A percentile compares a stretch with the other conserved stretches of the same genome.
Evolutionary conservation across 345 rosid genomes (phyloP).

Genomic region (Gossypium anomalum): DNA sequence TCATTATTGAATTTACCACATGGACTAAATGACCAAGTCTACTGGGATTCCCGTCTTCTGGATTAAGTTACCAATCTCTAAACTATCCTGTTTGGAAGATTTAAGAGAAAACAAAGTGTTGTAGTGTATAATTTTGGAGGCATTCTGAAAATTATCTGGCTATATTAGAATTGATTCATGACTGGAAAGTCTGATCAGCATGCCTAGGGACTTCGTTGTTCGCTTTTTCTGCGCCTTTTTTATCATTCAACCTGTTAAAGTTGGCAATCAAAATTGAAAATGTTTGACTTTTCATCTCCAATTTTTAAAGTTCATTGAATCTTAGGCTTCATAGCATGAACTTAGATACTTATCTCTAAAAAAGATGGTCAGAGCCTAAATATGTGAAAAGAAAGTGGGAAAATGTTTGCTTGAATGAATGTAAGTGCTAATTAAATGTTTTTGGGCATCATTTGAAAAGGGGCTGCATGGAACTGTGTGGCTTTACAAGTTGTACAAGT

Average conservation of each 20-base stretch:
- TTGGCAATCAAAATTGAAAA: neutral
- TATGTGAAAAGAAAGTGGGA: neutral
- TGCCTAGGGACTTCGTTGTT: neutral
- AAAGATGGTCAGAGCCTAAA: neutral
- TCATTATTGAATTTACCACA: neutral
- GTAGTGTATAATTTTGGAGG: neutral
- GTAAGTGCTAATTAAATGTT: neutral
- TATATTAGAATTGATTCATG: neutral
- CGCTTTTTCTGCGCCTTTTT: neutral
- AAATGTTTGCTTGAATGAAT: neutral
- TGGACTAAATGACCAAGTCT: neutral
- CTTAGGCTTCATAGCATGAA: neutral
- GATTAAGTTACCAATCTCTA: neutral
- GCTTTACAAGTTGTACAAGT: neutral
- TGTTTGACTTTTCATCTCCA: neutral
- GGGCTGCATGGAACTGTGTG: neutral
- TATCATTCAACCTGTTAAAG: neutral
- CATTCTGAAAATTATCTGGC: neutral
- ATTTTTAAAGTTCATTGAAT: neutral
- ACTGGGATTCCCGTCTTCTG: neutral
- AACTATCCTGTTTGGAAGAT: neutral
- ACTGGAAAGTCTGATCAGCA: neutral
- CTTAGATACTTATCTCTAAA: neutral
- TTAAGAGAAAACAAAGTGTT: neutral
- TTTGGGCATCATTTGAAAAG: neutral